phyloP scores from a whole-genome alignment of 1,139 yeast genomes.

The Protomyces inundatus region DNA sequence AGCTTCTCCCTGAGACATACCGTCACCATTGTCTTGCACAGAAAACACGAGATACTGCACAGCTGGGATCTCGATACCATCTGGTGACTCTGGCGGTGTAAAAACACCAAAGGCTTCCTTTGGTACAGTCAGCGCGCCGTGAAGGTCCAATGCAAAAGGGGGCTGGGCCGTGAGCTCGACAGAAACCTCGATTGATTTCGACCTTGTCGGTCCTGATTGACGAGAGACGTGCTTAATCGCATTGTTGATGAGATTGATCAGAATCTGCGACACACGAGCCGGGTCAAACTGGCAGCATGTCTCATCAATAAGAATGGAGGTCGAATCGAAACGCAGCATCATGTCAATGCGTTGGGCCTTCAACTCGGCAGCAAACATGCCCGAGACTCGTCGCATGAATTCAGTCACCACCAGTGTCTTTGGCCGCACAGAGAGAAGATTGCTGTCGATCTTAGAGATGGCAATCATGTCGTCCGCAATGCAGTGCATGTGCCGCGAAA shows the following conservation, averaged over 20 bases:
- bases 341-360: background rate
- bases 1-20: slow-evolving; percentile 2
- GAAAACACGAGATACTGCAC: background rate
- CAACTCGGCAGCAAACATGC: background rate
- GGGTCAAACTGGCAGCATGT: slow-evolving; percentile 30
- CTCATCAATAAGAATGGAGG: background rate
- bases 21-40: slow-evolving; percentile 18
- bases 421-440: slow-evolving; percentile 30
- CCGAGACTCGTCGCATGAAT: background rate
- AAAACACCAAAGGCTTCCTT: background rate
- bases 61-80: background rate
- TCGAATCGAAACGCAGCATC: background rate
- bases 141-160: background rate
- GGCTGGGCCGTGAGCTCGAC: background rate
- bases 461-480: slow-evolving; percentile 31
- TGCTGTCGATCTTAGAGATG: slow-evolving; percentile 32
- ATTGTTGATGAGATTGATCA: slow-evolving; percentile 84
- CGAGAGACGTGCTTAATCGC: slow-evolving; percentile 44
- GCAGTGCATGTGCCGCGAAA: slow-evolving; percentile 32
- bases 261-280: slow-evolving; percentile 50
- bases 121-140: background rate
- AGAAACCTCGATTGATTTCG: background rate
- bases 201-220: background rate
- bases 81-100: background rate
- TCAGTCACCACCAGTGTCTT: background rate